phyloP scores from a whole-genome alignment of 176 grass and related monocot species.

The Poa pratensis region DNA sequence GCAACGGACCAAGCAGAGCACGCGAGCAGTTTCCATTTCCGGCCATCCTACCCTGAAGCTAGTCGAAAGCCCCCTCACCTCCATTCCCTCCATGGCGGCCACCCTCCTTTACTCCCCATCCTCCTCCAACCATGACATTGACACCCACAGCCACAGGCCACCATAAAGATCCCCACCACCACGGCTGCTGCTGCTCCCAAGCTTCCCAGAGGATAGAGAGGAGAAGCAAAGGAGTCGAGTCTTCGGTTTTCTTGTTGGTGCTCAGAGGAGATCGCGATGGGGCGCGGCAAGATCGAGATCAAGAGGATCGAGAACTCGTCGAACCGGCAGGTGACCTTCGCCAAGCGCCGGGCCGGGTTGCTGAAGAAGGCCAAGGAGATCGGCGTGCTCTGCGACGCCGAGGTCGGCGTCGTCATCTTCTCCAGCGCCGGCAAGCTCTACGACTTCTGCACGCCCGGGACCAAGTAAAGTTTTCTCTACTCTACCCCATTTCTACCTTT shows the following conservation, averaged over 20 bases:
- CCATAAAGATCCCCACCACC: conserved; percentile 33
- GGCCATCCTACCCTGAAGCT: conserved; percentile 48
- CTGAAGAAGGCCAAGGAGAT: conserved; percentile 97
- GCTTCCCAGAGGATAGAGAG: background rate
- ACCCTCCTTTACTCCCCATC: conserved; percentile 37
- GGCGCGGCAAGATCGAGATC: conserved; percentile 97
- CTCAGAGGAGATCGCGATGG: conserved; percentile 50
- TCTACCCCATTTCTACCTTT: background rate
- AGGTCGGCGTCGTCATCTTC: conserved; percentile 93
- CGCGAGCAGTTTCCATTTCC: conserved; percentile 60
- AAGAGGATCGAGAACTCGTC: conserved; percentile 98
- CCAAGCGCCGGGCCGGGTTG: conserved; percentile 82
- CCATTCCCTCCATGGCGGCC: conserved; percentile 56
- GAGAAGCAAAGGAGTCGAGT: background rate
- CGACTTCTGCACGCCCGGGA: conserved; percentile 78
- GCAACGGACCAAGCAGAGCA: conserved; percentile 19
- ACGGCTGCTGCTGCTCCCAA: background rate
- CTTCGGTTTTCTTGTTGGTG: conserved; percentile 1
- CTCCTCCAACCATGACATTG: background rate
- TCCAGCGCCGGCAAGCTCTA: conserved; percentile 93
- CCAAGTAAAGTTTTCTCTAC: conserved; percentile 37
- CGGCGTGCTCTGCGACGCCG: conserved; percentile 87
- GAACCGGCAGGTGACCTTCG: conserved; percentile 91
- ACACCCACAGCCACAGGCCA: background rate
- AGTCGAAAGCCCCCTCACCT: conserved; percentile 60